Evolutionary conservation across 176 grass and related monocot genomes (phyloP), one percentile per base, ranked within the genome.

Genomic region (Saccharum officinarum): DNA sequence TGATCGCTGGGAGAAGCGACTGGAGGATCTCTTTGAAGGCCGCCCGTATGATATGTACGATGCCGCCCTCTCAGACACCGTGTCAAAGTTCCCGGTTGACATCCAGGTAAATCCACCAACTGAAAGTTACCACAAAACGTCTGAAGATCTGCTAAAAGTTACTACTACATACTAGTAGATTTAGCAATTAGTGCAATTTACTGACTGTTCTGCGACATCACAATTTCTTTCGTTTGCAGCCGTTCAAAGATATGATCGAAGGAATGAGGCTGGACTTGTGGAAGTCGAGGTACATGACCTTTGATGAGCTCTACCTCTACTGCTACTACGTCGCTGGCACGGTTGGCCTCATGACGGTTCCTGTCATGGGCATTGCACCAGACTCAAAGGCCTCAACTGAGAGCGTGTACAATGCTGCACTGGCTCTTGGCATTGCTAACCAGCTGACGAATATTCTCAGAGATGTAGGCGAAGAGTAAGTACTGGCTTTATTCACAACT

Each of bases 361-460:
- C 97, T 12, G 93, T 98, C 65, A 98, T 98, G 97, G 93, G 97
- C 16, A 92, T 98, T 26, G 86, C 93, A 6, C 90, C 91, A 1
- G 84, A 95, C 82, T 94, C 97, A 0, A 94, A 91, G 79, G 93
- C 91, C 71, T 90, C 97, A 8, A 81, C 86, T 2, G 89, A 91
- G 87, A 92, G 84, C 10, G 91, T 98, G 28, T 98, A 98, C 87
- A 89, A 91, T 28, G 89, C 97, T 13, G 93, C 97, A 0, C 84
- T 98, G 25, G 93, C 97, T 37, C 93, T 98, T 39, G 97, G 97
- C 54, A 89, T 98, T 9, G 97, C 97, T 54, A 98, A 96, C 86
- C 97, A 98, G 86, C 93, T 98, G 14, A 98, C 97, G 6, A 98
- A 98, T 83, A 98, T 98, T 78, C 93, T 98, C 52, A 86, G 97